These are phyloP conservation scores for Calonectria crousiana DNA, from an alignment of 2,329 filamentous ascomycete species.

Conservation along the genomic window DNA sequence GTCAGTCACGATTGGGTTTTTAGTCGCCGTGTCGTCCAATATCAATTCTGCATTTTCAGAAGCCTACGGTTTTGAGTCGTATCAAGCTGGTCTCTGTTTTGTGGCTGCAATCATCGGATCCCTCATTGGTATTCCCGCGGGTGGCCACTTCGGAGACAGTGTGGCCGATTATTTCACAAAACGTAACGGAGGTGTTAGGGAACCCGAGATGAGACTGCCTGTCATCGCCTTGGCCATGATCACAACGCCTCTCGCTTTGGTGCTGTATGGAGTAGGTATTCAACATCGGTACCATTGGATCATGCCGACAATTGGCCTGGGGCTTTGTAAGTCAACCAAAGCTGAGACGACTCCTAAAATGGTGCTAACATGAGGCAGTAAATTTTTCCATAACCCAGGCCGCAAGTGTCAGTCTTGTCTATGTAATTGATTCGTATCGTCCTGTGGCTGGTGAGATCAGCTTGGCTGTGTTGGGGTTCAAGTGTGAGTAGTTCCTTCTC, in stretches of 20 bases:
- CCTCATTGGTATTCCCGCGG: constrained; percentile 61
- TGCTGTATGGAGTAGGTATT: constrained; percentile 63
- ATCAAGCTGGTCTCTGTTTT: constrained; percentile 65
- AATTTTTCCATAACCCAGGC: constrained; percentile 68
- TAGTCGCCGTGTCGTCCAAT: constrained; percentile 67
- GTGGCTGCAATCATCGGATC: constrained; percentile 61
- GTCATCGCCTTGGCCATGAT: constrained; percentile 64
- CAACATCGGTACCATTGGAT: constrained; percentile 65
- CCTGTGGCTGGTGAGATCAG: constrained; percentile 69
- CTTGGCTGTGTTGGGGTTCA: constrained; percentile 66
- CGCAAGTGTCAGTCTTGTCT: constrained; percentile 68
- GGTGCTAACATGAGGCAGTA: constrained; percentile 49
- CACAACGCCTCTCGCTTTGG: constrained; percentile 59
- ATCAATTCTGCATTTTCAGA: constrained; percentile 57
- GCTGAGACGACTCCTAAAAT: neutral
- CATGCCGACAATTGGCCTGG: constrained; percentile 66
- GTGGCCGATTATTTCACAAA: constrained; percentile 62
- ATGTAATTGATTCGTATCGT: constrained; percentile 69
- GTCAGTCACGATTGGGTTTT: constrained; percentile 67
- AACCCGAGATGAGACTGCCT: constrained; percentile 71
- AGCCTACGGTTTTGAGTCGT: constrained; percentile 59
- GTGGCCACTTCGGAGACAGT: constrained; percentile 61
- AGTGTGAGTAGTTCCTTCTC: constrained; percentile 53
- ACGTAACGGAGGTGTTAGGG: constrained; percentile 67
- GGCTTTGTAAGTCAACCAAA: constrained; percentile 57